These are phyloP conservation scores for Sclerotinia nivalis DNA, from an alignment of 2,329 filamentous ascomycete genomes.

Conservation along the genomic window DNA sequence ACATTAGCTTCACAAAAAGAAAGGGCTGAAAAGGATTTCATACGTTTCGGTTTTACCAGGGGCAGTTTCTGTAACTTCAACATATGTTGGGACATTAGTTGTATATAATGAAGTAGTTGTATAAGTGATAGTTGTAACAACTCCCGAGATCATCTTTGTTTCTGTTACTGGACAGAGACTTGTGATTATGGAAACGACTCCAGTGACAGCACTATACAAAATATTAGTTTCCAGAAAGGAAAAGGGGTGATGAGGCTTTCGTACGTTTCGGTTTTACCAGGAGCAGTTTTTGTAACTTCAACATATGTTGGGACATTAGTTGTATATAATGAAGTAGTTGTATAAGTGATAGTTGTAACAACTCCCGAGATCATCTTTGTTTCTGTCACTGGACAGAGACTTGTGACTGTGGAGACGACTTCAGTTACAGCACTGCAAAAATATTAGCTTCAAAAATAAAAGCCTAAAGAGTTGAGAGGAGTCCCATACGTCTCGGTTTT, in stretches of 20 bases:
- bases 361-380: constrained; percentile 14
- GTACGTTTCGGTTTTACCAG: neutral
- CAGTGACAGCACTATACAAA: constrained; percentile 4
- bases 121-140: constrained; percentile 5
- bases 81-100: constrained; percentile 6
- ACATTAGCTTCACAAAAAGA: neutral
- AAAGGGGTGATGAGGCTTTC: neutral
- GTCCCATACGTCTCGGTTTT: neutral
- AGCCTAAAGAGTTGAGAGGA: neutral
- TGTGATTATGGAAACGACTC: constrained; percentile 15
- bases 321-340: constrained; percentile 7
- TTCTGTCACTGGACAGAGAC: constrained; percentile 42
- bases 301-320: constrained; percentile 8
- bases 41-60: neutral
- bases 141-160: constrained; percentile 9
- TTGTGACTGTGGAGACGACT: constrained; percentile 14
- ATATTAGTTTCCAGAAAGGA: neutral
- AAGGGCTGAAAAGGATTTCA: neutral
- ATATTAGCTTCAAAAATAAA: constrained; percentile 3
- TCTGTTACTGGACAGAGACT: constrained; percentile 42
- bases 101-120: constrained; percentile 18
- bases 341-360: constrained; percentile 11
- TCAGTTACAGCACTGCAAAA: constrained; percentile 6
- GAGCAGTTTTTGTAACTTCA: constrained; percentile 16
- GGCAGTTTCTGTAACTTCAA: constrained; percentile 16